Base-by-base conservation (phyloP, 2,329 filamentous ascomycete genomes). In the Pyricularia sp. region DNA sequence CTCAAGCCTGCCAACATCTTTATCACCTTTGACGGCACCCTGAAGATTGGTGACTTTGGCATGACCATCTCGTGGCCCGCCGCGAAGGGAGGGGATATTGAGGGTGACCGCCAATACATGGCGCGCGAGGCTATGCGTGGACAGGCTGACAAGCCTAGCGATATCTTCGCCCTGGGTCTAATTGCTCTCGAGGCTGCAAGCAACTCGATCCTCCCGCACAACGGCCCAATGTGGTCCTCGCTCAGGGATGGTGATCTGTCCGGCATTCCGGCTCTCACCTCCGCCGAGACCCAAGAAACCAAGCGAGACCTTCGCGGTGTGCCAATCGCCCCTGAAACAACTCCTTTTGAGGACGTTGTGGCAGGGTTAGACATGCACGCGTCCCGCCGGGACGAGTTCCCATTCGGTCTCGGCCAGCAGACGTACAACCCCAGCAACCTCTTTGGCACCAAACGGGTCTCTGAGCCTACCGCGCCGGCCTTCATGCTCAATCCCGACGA, bases 101-200 rank as follows among this genome's bases (percentile, higher is more conserved):
- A 99, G 78, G 94, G 94, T 35, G 94, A 99, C 73, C 90, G 94
- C 62, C 91, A 96, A 73, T 99, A 99, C 74, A 93, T 99, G 73
- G 93, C 90, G 0, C 93, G 93, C 0, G 94, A 99, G 75, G 91
- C 96, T 67, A 84, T 99, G 24, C 85, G 86, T 72, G 93, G 93
- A 57, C 85, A 87, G 68, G 94, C 89, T 70, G 92, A 96, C 77
- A 94, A 93, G 75, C 90, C 93, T 49, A 90, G 92, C 44, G 94
- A 99, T 75, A 84, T 99, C 63, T 99, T 97, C 75, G 91, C 94
- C 12, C 84, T 99, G 33, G 94, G 94, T 63, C 84, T 97, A 70
- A 96, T 97, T 75, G 90, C 96, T 74, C 85, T 97, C 62, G 94
- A 99, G 78, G 94, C 93, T 71, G 93, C 92, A 30, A 92, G 90